Evolutionary conservation across 768 basidiomycete species (phyloP).

Genomic region (Imleria badia): DNA sequence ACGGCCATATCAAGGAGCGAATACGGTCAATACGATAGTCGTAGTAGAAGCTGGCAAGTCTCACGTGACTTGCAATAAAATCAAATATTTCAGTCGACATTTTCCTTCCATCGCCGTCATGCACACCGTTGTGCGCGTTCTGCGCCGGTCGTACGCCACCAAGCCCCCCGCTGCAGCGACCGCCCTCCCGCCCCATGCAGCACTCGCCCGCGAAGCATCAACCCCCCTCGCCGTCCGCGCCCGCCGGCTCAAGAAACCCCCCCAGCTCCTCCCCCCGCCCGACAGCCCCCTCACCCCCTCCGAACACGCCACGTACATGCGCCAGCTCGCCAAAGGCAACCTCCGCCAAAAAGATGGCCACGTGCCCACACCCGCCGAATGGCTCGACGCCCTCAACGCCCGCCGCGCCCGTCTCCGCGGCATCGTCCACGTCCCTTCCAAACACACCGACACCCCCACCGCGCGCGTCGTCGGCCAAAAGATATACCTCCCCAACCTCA

Average conservation of each 20-base stretch:
- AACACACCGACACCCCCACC: conserved; percentile 24
- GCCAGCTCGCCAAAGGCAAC: conserved; percentile 53
- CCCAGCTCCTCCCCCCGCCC: conserved; percentile 35
- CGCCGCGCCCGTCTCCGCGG: conserved; percentile 70
- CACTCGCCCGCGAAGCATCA: conserved; percentile 61
- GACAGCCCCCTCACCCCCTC: conserved; percentile 62
- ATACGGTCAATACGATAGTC: too few relatives aligned
- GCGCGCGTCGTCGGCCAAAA: conserved; percentile 71
- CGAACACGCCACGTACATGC: conserved; percentile 60
- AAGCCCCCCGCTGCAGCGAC: conserved; percentile 41
- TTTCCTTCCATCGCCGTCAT: too few relatives aligned
- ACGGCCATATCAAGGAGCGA: too few relatives aligned
- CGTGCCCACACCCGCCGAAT: conserved; percentile 51
- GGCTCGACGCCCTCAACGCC: conserved; percentile 55
- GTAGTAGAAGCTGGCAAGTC: too few relatives aligned
- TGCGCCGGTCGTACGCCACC: conserved; percentile 43
- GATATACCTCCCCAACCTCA: conserved; percentile 86
- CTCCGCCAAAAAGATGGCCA: conserved; percentile 38
- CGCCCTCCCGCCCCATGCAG: conserved; percentile 48
- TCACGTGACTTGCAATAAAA: too few relatives aligned
- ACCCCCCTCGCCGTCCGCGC: conserved; percentile 72
- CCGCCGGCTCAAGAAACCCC: conserved; percentile 56
- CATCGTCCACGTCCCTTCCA: conserved; percentile 45
- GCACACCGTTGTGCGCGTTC: conserved; percentile 28
- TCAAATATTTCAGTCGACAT: too few relatives aligned